Evolutionary conservation across 1,284 basidiomycete genomes (phyloP).

Genomic region (Papiliotrema nemorosa): DNA sequence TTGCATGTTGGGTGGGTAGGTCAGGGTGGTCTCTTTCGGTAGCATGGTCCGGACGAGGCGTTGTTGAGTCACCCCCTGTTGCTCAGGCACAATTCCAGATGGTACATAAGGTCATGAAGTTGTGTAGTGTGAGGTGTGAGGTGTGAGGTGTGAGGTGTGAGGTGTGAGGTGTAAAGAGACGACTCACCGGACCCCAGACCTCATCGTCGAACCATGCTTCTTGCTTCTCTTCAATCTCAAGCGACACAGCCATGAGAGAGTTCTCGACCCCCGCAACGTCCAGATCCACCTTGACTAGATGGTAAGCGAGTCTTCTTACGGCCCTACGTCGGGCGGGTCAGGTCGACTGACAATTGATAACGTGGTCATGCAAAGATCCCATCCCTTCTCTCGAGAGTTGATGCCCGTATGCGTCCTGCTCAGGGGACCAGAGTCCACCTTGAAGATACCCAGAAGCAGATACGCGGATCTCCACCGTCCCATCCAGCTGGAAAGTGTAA

Average conservation of each 20-base stretch:
- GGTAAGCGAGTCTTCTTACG: not conserved
- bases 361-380: slow-evolving; percentile 52
- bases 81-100: no score
- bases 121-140: not conserved
- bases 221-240: slow-evolving; percentile 52
- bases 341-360: slow-evolving; percentile 57
- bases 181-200: slow-evolving; percentile 53
- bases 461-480: slow-evolving; percentile 62
- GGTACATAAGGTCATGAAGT: not conserved
- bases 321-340: not conserved
- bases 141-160: not conserved
- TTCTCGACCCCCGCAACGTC: slow-evolving; percentile 60
- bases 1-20: slow-evolving; percentile 19
- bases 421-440: slow-evolving; percentile 57
- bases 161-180: no score
- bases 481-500: slow-evolving; percentile 64
- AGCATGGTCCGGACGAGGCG: slow-evolving; percentile 14
- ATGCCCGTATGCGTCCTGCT: slow-evolving; percentile 57
- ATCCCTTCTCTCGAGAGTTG: slow-evolving; percentile 52
- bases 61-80: slow-evolving; percentile 17
- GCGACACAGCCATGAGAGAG: slow-evolving; percentile 53
- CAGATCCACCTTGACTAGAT: slow-evolving; percentile 54
- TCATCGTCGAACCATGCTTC: slow-evolving; percentile 61
- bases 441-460: slow-evolving; percentile 67
- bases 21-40: slow-evolving; percentile 8